Base-by-base conservation (phyloP, 768 basidiomycete genomes). In the Hebeloma cylindrosporum region DNA sequence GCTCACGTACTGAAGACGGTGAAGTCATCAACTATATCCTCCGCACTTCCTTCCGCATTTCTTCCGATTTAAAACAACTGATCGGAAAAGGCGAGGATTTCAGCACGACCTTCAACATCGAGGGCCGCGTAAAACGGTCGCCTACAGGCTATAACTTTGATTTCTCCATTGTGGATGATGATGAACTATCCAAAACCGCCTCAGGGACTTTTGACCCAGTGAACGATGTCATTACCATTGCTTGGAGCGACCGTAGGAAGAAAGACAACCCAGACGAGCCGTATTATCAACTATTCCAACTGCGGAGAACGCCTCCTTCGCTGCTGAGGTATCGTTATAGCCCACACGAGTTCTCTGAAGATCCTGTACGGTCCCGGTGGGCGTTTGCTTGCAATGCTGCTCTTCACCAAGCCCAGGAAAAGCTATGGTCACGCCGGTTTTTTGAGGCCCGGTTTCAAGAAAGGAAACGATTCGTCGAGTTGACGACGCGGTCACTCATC, bases 41-140 rank as follows among this genome's bases (percentile, higher is more conserved):
- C 21, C 58, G 65, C 0, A 17, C 65, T 6, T 67, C 64, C 1
- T 59, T 67, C 26, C 52, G 60, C 11, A 51, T 65, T 5, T 48
- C 51, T 20, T 31, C 49, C 11, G 53, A 59, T 38, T 54, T 51
- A 11, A 47, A 45, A 10, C 57, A 57, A 22, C 46, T 67, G 5
- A 38, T 50, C 7, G 65, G 67, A 6, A 67, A 67, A 48, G 65
- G 67, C 2, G 67, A 69, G 42, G 62, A 67, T 43, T 67, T 61
- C 35, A 47, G 60, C 0, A 57, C 53, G 3, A 54, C 65, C 5
- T 69, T 69, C 35, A 57, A 63, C 23, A 60, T 67, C 31, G 44
- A 56, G 7, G 67, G 67, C 7, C 51, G 36, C 8, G 43, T 60
- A 28, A 53, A 34, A 7, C 40, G 44, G 7, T 43, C 48, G 8